Base-by-base conservation (phyloP, 768 basidiomycete genomes). In the Russula abietina region DNA sequence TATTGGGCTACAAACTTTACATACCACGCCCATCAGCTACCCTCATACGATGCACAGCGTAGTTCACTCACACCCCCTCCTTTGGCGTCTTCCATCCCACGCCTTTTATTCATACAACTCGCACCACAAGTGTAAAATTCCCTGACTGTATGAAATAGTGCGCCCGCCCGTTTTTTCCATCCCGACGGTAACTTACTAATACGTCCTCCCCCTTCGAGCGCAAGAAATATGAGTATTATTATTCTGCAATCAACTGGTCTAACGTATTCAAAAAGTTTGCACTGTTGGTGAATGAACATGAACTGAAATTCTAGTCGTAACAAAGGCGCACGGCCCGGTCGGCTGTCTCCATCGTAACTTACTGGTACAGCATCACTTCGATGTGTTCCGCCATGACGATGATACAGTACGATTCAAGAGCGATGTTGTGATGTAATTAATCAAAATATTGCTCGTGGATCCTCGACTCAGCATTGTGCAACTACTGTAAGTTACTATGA, bases 81-180 rank as follows among this genome's bases (percentile, higher is more conserved):
- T 52, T 46, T 17, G 30, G 45, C 45, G n/a, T 43, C 51, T 48
- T 48, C 30, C 38, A 39, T 17, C 38, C 16, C 33, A 8, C 22
- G 30, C 33, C 38, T 63, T 26, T 48, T 30, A 53, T 55, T 55
- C 22, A 36, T 36, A 36, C 36, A 45, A 52, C 52, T 17, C 62
- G 17, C 57, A 41, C 19, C 55, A 24, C 43, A 22, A 46, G 52
- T 59, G 62, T 63, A 59, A 48, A 22, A 46, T 28, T 49, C 36
- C 48, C 38, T 33, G 52, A 59, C 46, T 63, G 62, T 63, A 63
- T 32, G 51, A 54, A 26, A 38, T 63, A 63, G 57, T 36, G 43
- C 46, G 48, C 45, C 52, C 16, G 2, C 26, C 36, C 36, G 11
- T 53, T 22, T 26, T 32, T 28, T 19, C 30, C 14, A 11, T 4